Conservation (phyloP, 805 yeast genomes). For the Tetrapisispora iriomotensis region DNA sequence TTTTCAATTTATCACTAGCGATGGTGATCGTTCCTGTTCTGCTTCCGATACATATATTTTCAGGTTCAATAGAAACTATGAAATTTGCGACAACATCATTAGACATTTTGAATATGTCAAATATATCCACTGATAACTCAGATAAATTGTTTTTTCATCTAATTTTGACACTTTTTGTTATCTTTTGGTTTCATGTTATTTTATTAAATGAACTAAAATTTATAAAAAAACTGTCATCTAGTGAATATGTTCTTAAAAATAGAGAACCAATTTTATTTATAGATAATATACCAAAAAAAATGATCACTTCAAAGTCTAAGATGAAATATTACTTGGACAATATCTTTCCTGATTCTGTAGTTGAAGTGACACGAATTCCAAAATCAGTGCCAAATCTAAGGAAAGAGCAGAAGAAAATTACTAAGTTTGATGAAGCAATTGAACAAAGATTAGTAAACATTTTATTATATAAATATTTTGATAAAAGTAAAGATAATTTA, state of each 20-base stretch:
- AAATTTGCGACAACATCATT: slow-evolving; percentile 21
- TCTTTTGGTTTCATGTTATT: slow-evolving; percentile 47
- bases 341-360: slow-evolving; percentile 45
- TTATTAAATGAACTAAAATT: slow-evolving; percentile 46
- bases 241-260: slow-evolving; percentile 30
- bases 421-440: slow-evolving; percentile 27
- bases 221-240: slow-evolving; percentile 35
- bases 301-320: slow-evolving; percentile 11
- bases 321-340: slow-evolving; percentile 18
- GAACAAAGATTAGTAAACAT: slow-evolving; percentile 35
- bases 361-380: slow-evolving; percentile 49
- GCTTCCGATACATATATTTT: slow-evolving; percentile 48
- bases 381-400: slow-evolving; percentile 28
- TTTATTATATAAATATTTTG: slow-evolving; percentile 16
- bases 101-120: slow-evolving; percentile 63
- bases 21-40: slow-evolving; percentile 47
- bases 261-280: slow-evolving; percentile 32
- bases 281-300: slow-evolving; percentile 36
- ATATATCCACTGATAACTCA: slow-evolving; percentile 46
- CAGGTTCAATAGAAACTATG: slow-evolving; percentile 7
- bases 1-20: slow-evolving; percentile 45
- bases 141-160: slow-evolving; percentile 52
- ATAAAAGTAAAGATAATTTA: slow-evolving; percentile 4
- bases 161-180: slow-evolving; percentile 43
- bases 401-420: slow-evolving; percentile 28